Evolutionary conservation across 2,329 filamentous ascomycete species (phyloP).

Genomic region (Leptographium procerum): DNA sequence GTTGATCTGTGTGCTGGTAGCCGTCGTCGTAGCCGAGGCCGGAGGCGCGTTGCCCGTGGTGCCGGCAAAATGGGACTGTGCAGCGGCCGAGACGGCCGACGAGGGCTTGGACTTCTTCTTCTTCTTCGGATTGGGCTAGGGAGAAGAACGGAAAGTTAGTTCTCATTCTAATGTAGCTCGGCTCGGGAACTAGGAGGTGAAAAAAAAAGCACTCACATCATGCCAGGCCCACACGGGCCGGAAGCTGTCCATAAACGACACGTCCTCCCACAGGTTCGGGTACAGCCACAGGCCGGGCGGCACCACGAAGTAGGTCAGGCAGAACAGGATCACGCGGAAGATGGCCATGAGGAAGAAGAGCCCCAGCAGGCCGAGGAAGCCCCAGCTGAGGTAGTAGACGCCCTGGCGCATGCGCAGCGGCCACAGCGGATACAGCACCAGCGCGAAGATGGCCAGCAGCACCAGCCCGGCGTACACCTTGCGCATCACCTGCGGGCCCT

Average conservation of each 20-base stretch:
- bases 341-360: slow-evolving; percentile 98
- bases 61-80: slow-evolving; percentile 36
- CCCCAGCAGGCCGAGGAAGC: slow-evolving; percentile 76
- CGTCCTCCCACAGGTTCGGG: slow-evolving; percentile 95
- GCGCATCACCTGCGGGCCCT: slow-evolving; percentile 86
- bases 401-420: slow-evolving; percentile 81
- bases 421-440: slow-evolving; percentile 96
- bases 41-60: slow-evolving; percentile 41
- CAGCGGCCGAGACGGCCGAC: slow-evolving; percentile 20
- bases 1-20: slow-evolving; percentile 41
- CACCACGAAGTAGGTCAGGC: slow-evolving; percentile 74
- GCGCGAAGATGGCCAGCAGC: slow-evolving; percentile 68
- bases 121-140: slow-evolving; percentile 38
- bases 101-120: slow-evolving; percentile 39
- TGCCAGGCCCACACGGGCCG: slow-evolving; percentile 97
- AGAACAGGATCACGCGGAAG: slow-evolving; percentile 89
- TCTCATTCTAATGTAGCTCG: too few relatives aligned
- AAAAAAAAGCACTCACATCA: slow-evolving; percentile 53
- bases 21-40: slow-evolving; percentile 43
- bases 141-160: slow-evolving; percentile 2
- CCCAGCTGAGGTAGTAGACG: slow-evolving; percentile 96
- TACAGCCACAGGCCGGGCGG: slow-evolving; percentile 95
- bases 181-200: too few relatives aligned
- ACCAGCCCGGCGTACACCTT: slow-evolving; percentile 83
- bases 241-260: slow-evolving; percentile 97